Conservation (phyloP, 352 stramenopile species). For the Phytopythium ostracodes region DNA sequence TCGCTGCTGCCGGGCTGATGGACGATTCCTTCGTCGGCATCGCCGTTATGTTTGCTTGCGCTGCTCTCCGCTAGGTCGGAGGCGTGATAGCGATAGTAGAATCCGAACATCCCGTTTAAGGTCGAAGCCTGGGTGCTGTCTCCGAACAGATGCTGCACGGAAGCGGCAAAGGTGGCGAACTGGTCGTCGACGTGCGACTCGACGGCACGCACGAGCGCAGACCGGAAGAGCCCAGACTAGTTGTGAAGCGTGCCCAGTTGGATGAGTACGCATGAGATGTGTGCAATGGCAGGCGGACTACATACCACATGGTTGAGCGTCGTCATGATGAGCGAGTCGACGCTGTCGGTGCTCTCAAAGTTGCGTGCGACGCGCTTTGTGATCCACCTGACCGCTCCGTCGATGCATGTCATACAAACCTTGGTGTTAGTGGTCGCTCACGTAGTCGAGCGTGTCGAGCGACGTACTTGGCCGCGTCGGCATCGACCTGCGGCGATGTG, state of each 20-base stretch:
- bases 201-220: slow-evolving; percentile 28
- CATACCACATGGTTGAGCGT: slow-evolving; percentile 30
- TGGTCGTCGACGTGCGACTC: slow-evolving; percentile 33
- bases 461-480: slow-evolving; percentile 27
- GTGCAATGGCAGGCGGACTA: too few relatives aligned
- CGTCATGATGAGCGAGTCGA: slow-evolving; percentile 22
- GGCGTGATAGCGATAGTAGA: background rate
- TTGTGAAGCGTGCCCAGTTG: background rate
- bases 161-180: slow-evolving; percentile 10
- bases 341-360: slow-evolving; percentile 31
- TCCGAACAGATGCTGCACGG: background rate
- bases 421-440: background rate
- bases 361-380: slow-evolving; percentile 33
- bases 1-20: background rate
- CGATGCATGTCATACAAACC: slow-evolving; percentile 4
- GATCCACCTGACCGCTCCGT: slow-evolving; percentile 21
- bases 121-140: background rate
- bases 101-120: background rate
- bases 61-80: background rate
- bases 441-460: background rate
- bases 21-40: background rate
- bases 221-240: slow-evolving; percentile 33
- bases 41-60: background rate
- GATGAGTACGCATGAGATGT: background rate
- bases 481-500: slow-evolving; percentile 20